A percentile compares a stretch with the other conserved stretches of the same genome.
phyloP scores from a whole-genome alignment of 208 protist genomes.

The Leishmania martiniquensis region DNA sequence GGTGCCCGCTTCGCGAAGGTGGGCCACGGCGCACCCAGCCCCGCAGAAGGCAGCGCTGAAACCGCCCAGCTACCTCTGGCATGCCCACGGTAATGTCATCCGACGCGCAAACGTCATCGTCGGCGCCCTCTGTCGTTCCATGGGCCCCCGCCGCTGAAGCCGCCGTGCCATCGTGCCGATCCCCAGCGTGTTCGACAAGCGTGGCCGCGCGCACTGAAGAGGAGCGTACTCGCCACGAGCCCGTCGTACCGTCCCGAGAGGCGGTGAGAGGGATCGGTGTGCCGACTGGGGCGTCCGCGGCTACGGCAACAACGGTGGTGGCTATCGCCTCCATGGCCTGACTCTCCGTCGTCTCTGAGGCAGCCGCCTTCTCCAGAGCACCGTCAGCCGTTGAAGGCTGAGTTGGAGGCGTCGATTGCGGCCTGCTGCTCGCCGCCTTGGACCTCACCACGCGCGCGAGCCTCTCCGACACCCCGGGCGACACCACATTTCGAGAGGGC shows the following conservation, averaged over 20 bases:
- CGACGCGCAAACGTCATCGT: not conserved
- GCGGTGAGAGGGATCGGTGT: constrained; percentile 49
- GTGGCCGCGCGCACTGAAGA: too few relatives aligned
- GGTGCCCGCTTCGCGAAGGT: constrained; percentile 39
- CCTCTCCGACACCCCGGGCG: constrained; percentile 8
- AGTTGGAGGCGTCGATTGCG: not conserved
- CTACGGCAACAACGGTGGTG: constrained; percentile 6
- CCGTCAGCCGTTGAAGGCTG: not conserved
- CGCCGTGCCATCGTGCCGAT: not conserved
- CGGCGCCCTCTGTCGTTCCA: not conserved
- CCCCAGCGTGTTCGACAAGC: not conserved
- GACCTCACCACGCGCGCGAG: constrained; percentile 3
- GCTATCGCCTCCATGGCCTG: not conserved
- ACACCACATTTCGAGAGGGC: constrained; percentile 30
- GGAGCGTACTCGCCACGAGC: constrained; percentile 16
- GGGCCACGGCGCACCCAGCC: constrained; percentile 24
- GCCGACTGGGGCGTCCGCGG: constrained; percentile 37
- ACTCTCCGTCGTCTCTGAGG: not conserved
- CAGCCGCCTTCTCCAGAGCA: not conserved
- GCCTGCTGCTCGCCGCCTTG: not conserved
- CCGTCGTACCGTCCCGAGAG: not conserved
- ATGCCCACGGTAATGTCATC: constrained; percentile 19
- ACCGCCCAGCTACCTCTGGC: constrained; percentile 68
- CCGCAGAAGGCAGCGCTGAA: constrained; percentile 76
- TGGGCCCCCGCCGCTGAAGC: not conserved